A percentile compares a stretch with the other conserved stretches of the same genome.
Evolutionary conservation across 2,329 filamentous ascomycete species (phyloP).

Genomic region (Aspergillus viridinutans): DNA sequence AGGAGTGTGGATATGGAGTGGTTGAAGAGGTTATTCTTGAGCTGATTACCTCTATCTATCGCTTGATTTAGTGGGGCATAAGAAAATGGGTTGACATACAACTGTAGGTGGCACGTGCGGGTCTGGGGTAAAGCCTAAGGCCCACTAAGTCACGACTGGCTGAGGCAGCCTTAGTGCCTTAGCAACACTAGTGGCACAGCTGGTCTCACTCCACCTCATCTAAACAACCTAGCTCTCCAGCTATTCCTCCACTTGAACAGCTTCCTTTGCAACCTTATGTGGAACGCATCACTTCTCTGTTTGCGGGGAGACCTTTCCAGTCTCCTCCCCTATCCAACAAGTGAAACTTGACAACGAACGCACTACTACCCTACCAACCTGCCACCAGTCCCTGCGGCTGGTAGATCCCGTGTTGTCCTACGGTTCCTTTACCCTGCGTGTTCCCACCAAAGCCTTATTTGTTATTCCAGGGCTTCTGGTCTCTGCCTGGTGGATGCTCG

Average conservation of each 20-base stretch:
- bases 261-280: background rate
- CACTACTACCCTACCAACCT: background rate
- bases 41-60: no score
- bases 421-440: background rate
- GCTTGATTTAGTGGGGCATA: no score
- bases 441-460: background rate
- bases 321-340: background rate
- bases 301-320: background rate
- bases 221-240: background rate
- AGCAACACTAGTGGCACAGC: background rate
- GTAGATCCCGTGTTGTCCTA: background rate
- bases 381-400: background rate
- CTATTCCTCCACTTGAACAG: background rate
- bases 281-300: background rate
- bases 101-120: no score
- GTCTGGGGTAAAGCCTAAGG: background rate
- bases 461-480: background rate
- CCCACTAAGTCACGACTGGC: background rate
- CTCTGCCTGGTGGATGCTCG: background rate
- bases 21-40: no score
- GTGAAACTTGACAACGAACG: slow-evolving; percentile 28
- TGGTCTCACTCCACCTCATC: background rate
- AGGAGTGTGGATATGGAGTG: no score
- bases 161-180: background rate
- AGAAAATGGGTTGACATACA: no score